Evolutionary conservation across 805 yeast species (phyloP).

Genomic region (Saccharomyces eubayanus): DNA sequence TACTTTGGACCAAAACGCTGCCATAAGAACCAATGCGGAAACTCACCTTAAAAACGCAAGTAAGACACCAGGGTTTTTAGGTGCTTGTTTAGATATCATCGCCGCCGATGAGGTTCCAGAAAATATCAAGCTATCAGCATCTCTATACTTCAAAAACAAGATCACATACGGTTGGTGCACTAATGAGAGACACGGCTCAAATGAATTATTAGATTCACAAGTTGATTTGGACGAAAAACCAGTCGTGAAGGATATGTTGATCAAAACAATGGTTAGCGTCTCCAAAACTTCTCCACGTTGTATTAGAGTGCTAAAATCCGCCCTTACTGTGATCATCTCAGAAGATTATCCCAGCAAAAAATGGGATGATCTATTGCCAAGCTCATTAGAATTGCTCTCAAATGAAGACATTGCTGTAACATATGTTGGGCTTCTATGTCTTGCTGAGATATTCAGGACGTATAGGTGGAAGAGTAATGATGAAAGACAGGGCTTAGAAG

Average conservation of each 20-base stretch:
- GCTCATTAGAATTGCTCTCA: constrained; percentile 39
- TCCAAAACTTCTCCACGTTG: constrained; percentile 34
- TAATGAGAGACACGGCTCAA: constrained; percentile 15
- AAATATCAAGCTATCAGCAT: constrained; percentile 60
- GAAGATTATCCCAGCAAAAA: constrained; percentile 39
- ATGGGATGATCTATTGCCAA: constrained; percentile 49
- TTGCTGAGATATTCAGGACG: constrained; percentile 60
- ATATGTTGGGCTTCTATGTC: constrained; percentile 61
- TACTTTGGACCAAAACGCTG: constrained; percentile 61
- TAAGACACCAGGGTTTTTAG: constrained; percentile 60
- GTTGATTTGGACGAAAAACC: constrained; percentile 70
- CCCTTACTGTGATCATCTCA: constrained; percentile 43
- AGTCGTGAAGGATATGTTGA: constrained; percentile 56
- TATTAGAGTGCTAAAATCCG: constrained; percentile 42
- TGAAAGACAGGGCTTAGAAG: constrained; percentile 45
- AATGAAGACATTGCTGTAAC: constrained; percentile 37
- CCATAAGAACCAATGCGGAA: constrained; percentile 63
- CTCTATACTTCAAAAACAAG: constrained; percentile 75
- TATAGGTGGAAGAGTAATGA: constrained; percentile 65
- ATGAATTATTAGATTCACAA: constrained; percentile 19
- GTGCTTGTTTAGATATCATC: constrained; percentile 74
- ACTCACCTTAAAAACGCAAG: constrained; percentile 50
- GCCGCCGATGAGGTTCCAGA: constrained; percentile 42
- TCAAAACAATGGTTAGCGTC: constrained; percentile 49
- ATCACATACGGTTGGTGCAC: constrained; percentile 55